A percentile compares a stretch with the other conserved stretches of the same genome.
Evolutionary conservation across 805 yeast species (phyloP).

Genomic region (Spathaspora arborariae): DNA sequence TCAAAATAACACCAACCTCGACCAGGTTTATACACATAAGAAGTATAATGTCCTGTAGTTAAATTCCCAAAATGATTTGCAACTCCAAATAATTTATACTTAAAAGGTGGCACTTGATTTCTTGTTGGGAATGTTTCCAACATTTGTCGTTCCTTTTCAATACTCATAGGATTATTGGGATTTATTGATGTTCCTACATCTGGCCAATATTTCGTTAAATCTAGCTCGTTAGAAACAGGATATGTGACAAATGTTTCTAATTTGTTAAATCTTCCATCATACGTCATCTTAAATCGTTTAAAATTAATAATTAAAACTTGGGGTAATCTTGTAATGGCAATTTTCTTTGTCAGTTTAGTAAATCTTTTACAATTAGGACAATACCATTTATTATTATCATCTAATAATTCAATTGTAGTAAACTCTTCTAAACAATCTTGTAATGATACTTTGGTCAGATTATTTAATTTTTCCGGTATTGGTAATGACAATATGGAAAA

Average conservation of each 20-base stretch:
- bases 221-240: slow-evolving; percentile 55
- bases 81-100: slow-evolving; percentile 73
- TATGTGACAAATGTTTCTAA: slow-evolving; percentile 64
- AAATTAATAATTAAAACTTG: slow-evolving; percentile 75
- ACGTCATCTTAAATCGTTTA: slow-evolving; percentile 63
- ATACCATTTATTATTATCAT: slow-evolving; percentile 77
- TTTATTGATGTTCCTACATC: slow-evolving; percentile 28
- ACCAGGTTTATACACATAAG: slow-evolving; percentile 62
- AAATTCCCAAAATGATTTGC: slow-evolving; percentile 82
- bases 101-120: slow-evolving; percentile 78
- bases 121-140: slow-evolving; percentile 54
- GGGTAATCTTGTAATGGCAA: slow-evolving; percentile 76
- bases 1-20: slow-evolving; percentile 81
- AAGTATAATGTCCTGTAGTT: slow-evolving; percentile 85
- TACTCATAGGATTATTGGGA: slow-evolving; percentile 22
- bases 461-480: slow-evolving; percentile 49
- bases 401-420: slow-evolving; percentile 68
- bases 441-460: slow-evolving; percentile 29
- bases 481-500: slow-evolving; percentile 80
- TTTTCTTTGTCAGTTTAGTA: slow-evolving; percentile 61
- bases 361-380: slow-evolving; percentile 72
- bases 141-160: slow-evolving; percentile 40
- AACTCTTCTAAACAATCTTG: slow-evolving; percentile 74
- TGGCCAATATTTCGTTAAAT: slow-evolving; percentile 75
- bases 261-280: slow-evolving; percentile 49